Evolutionary conservation across 495 filamentous ascomycete species (phyloP).

Genomic region (Penicillium cinerascens): DNA sequence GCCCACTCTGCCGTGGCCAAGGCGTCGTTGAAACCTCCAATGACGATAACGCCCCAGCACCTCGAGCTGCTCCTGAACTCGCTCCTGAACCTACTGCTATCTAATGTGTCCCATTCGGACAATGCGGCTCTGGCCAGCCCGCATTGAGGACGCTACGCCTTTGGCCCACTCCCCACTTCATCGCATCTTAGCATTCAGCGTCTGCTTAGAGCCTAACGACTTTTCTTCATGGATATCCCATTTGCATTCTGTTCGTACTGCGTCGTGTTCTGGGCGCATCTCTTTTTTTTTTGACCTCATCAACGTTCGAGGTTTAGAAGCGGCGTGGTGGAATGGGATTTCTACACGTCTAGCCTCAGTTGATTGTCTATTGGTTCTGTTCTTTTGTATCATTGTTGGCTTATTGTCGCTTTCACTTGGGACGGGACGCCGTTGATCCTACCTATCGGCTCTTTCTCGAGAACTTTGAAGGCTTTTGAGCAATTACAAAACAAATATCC

Average conservation of each 20-base stretch:
- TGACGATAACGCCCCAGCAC: constrained; percentile 5
- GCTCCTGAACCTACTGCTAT: constrained; percentile 23
- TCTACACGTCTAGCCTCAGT: not conserved
- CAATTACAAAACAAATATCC: not conserved
- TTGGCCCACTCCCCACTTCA: constrained; percentile 9
- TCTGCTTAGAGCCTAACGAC: constrained; percentile 32
- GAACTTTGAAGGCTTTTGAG: not conserved
- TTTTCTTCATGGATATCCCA: constrained; percentile 36
- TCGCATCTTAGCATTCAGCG: constrained; percentile 39
- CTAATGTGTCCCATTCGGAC: constrained; percentile 1
- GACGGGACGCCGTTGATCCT: not conserved
- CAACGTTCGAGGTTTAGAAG: constrained; percentile 4
- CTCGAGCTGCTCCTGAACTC: constrained; percentile 15
- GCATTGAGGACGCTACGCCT: not conserved
- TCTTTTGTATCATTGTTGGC: not conserved
- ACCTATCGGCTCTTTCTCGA: not conserved
- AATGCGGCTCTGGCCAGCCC: not conserved
- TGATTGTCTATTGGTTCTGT: not conserved
- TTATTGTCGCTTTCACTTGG: not conserved
- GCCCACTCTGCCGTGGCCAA: constrained; percentile 68
- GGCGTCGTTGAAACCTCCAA: constrained; percentile 51
- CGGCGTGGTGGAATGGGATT: not conserved
- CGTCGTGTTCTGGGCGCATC: constrained; percentile 5
- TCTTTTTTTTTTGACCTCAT: constrained; percentile 15
- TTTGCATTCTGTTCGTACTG: constrained; percentile 20